These are phyloP conservation scores for Cyclospora cayetanensis DNA, from an alignment of 169 alveolate genomes.

Conservation along the genomic window DNA sequence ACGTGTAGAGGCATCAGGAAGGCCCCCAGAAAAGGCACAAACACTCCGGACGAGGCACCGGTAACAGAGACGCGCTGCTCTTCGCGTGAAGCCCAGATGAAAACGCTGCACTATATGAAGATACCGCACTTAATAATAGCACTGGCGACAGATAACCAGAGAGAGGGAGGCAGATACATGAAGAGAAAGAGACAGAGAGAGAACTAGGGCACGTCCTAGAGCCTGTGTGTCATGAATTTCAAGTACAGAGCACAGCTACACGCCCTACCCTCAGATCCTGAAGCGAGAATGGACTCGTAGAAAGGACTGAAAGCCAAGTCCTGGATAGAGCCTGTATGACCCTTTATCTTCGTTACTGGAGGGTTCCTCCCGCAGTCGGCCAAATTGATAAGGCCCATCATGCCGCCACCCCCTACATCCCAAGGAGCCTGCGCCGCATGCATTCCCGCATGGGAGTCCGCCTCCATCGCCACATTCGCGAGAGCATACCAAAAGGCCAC, in stretches of 20 bases:
- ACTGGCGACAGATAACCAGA: neutral
- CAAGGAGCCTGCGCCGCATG: constrained; percentile 77
- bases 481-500: no score
- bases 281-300: constrained; percentile 68
- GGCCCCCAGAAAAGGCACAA: no score
- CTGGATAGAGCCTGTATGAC: constrained; percentile 71
- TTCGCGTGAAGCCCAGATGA: no score
- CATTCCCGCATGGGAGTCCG: no score
- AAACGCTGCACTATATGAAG: no score
- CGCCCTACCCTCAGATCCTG: constrained; percentile 72
- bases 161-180: neutral
- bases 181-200: neutral
- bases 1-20: no score
- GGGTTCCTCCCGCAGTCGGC: constrained; percentile 71
- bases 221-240: neutral
- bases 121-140: no score
- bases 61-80: no score
- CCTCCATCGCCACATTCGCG: no score
- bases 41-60: no score
- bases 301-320: constrained; percentile 70
- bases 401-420: constrained; percentile 77
- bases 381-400: constrained; percentile 65
- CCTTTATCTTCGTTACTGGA: constrained; percentile 72
- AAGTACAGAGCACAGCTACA: neutral
- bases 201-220: neutral